A percentile compares a stretch with the other conserved stretches of the same genome.
These are phyloP conservation scores for Exophiala viscosa DNA, from an alignment of 2,329 filamentous ascomycete genomes.

Conservation along the genomic window DNA sequence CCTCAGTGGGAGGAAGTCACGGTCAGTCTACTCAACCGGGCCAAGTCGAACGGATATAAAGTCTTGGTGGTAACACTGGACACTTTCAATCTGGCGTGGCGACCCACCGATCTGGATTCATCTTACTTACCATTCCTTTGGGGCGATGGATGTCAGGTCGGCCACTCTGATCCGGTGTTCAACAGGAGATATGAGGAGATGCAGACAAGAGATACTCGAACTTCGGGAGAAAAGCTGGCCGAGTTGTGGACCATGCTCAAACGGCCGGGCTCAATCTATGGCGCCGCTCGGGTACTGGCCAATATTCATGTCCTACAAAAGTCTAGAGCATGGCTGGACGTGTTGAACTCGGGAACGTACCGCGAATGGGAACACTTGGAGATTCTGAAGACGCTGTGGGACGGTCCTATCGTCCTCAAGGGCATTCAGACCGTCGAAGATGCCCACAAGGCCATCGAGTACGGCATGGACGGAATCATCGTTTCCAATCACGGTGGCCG, in stretches of 20 bases:
- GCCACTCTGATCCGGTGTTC: slow-evolving; percentile 65
- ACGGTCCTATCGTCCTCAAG: slow-evolving; percentile 61
- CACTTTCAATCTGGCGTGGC: slow-evolving; percentile 65
- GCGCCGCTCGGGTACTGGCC: slow-evolving; percentile 24
- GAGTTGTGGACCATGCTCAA: slow-evolving; percentile 21
- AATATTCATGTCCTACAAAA: slow-evolving; percentile 24
- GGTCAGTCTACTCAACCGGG: slow-evolving; percentile 57
- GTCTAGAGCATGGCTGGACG: slow-evolving; percentile 44
- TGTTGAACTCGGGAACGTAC: slow-evolving; percentile 51
- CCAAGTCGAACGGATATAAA: slow-evolving; percentile 57
- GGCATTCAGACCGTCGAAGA: slow-evolving; percentile 54
- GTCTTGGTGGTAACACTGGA: slow-evolving; percentile 69
- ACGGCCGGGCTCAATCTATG: slow-evolving; percentile 26
- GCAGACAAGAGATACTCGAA: slow-evolving; percentile 44
- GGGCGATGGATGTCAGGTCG: slow-evolving; percentile 53
- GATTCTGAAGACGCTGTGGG: slow-evolving; percentile 56
- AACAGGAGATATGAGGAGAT: slow-evolving; percentile 50
- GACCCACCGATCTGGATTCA: slow-evolving; percentile 62
- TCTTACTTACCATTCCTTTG: slow-evolving; percentile 47
- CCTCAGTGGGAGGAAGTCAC: slow-evolving; percentile 60
- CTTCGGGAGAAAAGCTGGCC: slow-evolving; percentile 35
- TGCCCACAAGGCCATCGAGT: slow-evolving; percentile 43
- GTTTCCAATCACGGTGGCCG: slow-evolving; percentile 53
- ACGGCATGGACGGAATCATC: slow-evolving; percentile 49
- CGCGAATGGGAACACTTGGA: slow-evolving; percentile 59